Conservation (phyloP, 768 basidiomycete genomes). For the Rhizopogon rudus region DNA sequence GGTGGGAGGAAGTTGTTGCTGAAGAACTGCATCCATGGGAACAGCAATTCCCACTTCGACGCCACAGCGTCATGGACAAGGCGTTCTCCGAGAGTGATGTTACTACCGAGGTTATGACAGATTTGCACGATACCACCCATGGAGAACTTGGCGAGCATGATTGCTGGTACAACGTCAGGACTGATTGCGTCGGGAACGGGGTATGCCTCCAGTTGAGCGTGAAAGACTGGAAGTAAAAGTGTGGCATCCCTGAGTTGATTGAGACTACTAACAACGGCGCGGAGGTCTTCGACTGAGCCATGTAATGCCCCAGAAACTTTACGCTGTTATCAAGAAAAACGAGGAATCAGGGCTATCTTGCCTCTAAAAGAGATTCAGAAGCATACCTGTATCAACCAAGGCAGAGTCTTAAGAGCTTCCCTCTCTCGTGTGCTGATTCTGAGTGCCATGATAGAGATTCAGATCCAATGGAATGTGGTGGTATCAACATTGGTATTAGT, state of each 20-base stretch:
- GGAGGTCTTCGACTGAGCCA: neutral
- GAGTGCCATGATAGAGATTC: neutral
- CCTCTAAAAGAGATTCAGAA: neutral
- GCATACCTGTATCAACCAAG: neutral
- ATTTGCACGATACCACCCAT: conserved; percentile 3
- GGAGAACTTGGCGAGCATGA: conserved; percentile 4
- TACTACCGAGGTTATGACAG: neutral
- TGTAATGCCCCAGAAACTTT: neutral
- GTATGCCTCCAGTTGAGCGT: neutral
- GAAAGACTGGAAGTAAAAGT: neutral
- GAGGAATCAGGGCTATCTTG: neutral
- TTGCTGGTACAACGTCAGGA: neutral
- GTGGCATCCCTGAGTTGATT: neutral
- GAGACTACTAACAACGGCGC: neutral
- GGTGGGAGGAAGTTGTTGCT: neutral
- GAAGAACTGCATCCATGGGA: conserved; percentile 5
- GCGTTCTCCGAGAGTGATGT: neutral
- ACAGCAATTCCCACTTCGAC: conserved; percentile 3
- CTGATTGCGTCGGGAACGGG: neutral
- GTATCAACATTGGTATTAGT: neutral
- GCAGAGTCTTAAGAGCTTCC: neutral
- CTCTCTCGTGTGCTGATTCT: neutral
- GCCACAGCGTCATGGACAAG: neutral
- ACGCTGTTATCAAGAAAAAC: neutral
- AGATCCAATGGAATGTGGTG: conserved; percentile 8